A percentile compares a stretch with the other conserved stretches of the same genome.
These are phyloP conservation scores for Colletotrichum simmondsii DNA, from an alignment of 2,329 filamentous ascomycete species.

Conservation along the genomic window DNA sequence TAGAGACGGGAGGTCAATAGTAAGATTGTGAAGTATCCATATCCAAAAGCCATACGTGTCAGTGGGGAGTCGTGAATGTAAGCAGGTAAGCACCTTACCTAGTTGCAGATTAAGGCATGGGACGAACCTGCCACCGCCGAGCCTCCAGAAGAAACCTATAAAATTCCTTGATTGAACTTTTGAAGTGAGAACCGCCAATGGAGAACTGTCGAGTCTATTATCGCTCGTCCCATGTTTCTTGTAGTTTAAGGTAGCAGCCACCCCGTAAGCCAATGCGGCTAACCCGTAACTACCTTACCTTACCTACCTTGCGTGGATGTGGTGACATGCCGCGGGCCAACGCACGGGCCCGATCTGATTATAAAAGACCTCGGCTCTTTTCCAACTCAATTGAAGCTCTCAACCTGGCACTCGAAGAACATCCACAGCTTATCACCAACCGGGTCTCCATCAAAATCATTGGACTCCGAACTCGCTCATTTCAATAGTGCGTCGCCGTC, in stretches of 20 bases:
- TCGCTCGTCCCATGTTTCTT: background rate
- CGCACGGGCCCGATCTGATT: background rate
- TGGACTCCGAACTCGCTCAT: background rate
- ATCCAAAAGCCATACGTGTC: background rate
- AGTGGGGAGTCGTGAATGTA: background rate
- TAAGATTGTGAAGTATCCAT: background rate
- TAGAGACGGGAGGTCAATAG: constrained; percentile 37
- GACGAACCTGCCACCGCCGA: background rate
- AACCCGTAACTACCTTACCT: background rate
- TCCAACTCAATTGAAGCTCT: background rate
- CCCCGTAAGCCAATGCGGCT: background rate
- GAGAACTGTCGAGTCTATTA: background rate
- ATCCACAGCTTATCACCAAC: background rate
- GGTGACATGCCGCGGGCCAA: background rate
- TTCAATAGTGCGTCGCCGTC: background rate
- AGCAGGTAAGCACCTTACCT: too few relatives aligned
- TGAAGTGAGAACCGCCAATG: background rate
- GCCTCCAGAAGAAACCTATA: background rate
- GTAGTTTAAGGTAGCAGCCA: background rate
- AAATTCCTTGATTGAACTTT: background rate
- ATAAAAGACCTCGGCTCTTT: constrained; percentile 3
- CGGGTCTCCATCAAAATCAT: background rate
- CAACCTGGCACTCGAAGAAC: background rate
- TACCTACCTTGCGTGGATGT: background rate
- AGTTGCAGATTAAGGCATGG: background rate